Evolutionary conservation across 495 filamentous ascomycete species (phyloP).

Genomic region (Xylaria venustula): DNA sequence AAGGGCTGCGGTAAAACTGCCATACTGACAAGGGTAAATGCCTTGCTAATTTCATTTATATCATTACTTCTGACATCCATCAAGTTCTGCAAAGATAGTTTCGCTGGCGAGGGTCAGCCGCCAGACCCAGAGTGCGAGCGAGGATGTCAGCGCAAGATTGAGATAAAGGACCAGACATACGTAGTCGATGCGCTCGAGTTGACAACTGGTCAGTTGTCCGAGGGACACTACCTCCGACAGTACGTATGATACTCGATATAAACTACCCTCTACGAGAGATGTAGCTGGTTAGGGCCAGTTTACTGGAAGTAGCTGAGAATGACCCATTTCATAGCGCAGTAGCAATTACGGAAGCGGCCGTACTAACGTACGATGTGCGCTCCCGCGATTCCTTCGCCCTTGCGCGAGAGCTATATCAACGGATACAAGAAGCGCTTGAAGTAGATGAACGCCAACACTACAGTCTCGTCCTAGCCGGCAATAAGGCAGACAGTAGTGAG

Average conservation of each 20-base stretch:
- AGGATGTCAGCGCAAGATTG: slow-evolving; percentile 33
- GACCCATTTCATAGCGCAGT: too few species aligned
- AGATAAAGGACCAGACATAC: slow-evolving; percentile 31
- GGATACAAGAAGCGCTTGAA: slow-evolving; percentile 26
- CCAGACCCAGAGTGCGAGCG: slow-evolving; percentile 29
- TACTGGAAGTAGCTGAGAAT: too few species aligned
- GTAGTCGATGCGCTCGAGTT: slow-evolving; percentile 40
- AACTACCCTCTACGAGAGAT: too few species aligned
- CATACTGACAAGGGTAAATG: slow-evolving; percentile 37
- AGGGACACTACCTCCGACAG: slow-evolving; percentile 33
- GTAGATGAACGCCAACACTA: slow-evolving; percentile 23
- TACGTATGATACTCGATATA: too few species aligned
- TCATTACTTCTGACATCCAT: background rate
- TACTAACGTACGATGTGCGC: slow-evolving; percentile 39
- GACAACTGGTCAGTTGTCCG: slow-evolving; percentile 31
- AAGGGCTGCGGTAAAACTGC: slow-evolving; percentile 44
- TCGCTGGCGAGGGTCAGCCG: slow-evolving; percentile 19
- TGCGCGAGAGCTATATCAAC: slow-evolving; percentile 27
- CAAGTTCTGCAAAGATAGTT: slow-evolving; percentile 34
- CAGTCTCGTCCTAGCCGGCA: slow-evolving; percentile 37
- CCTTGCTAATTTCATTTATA: background rate
- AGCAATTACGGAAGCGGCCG: slow-evolving; percentile 39
- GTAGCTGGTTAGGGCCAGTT: too few species aligned
- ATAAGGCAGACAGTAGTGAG: slow-evolving; percentile 30
- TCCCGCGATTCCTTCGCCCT: slow-evolving; percentile 33